A percentile compares a stretch with the other conserved stretches of the same genome.
Evolutionary conservation across 306 rosid genomes (phyloP).

Genomic region (Pachyrhizus erosus): DNA sequence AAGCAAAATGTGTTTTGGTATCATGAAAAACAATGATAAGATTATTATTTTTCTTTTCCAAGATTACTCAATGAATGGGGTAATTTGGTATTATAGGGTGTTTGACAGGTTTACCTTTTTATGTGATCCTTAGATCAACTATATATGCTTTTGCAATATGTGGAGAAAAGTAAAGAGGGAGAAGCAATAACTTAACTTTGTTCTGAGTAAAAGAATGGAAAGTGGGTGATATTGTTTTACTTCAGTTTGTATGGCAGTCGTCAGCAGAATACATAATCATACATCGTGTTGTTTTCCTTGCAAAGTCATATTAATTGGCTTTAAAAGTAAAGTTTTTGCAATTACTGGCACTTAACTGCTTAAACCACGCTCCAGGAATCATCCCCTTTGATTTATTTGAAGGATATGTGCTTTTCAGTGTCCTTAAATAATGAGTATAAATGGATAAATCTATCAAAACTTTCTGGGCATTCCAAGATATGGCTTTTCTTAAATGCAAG

Average conservation of each 20-base stretch:
- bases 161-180: not conserved
- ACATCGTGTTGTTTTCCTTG: not conserved
- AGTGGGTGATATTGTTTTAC: not conserved
- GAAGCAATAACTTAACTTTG: not conserved
- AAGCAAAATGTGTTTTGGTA: not conserved
- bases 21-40: not conserved
- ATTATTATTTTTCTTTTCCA: not conserved
- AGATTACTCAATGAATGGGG: not conserved
- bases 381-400: not conserved
- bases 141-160: not conserved
- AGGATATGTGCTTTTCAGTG: too few relatives aligned
- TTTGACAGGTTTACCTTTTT: not conserved
- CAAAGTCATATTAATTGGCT: not conserved
- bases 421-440: not conserved
- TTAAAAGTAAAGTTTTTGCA: not conserved
- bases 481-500: not conserved
- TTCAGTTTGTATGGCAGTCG: not conserved
- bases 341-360: not conserved
- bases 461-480: constrained; percentile 3
- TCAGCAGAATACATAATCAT: not conserved
- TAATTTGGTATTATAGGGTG: not conserved
- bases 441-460: not conserved
- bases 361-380: not conserved
- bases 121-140: not conserved
- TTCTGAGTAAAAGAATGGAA: not conserved